Evolutionary conservation across 768 basidiomycete species (phyloP), one percentile per base, ranked within the genome.

Genomic region (Rhodotorula sphaerocarpa): DNA sequence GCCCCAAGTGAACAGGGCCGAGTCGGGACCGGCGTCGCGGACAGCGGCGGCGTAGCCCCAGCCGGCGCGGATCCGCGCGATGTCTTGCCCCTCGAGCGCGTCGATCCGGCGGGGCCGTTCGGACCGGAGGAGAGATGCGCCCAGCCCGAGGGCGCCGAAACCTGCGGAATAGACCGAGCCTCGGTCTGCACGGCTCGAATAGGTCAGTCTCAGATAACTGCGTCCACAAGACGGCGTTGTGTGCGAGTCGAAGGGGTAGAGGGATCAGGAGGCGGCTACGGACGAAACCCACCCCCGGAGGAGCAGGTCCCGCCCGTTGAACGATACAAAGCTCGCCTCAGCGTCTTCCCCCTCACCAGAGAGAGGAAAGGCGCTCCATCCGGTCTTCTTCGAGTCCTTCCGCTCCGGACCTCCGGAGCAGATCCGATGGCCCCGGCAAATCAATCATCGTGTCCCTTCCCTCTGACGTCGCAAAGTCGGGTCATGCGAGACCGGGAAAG

Each of bases 401-500:
- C 39, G 20, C 52, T 39, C 39, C 62, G 9, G 21, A 36, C 36
- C 10, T 39, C 16, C 36, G 27, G 46, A 51, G 56, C 59, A 44
- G 42, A 43, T 69, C 51, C 51, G 63, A 64, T 69, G 67, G 67
- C 67, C 67, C 67, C 67, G 67, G 67, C 67, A n/a, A n/a, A 59
- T 60, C 0, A 31, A 36, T 61, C 59, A 48, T 65, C 52, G 28
- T 55, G 15, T 61, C 46, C 12, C 54, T 50, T 54, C 31, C 4
- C 21, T 10, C 33, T 15, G 5, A 7, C 4, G 20, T 6, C 14
- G 25, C 27, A 28, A 27, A 9, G 7, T n/a, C n/a, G n/a, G n/a
- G n/a, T n/a, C n/a, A n/a, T n/a, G 16, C 25, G 48, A 23, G 41
- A 36, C 39, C 2, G 28, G 31, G 10, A 7, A n/a, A n/a, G n/a